A percentile compares a stretch with the other conserved stretches of the same genome.
Conservation (phyloP, 768 basidiomycete genomes). For the Suillus ampliporus region DNA sequence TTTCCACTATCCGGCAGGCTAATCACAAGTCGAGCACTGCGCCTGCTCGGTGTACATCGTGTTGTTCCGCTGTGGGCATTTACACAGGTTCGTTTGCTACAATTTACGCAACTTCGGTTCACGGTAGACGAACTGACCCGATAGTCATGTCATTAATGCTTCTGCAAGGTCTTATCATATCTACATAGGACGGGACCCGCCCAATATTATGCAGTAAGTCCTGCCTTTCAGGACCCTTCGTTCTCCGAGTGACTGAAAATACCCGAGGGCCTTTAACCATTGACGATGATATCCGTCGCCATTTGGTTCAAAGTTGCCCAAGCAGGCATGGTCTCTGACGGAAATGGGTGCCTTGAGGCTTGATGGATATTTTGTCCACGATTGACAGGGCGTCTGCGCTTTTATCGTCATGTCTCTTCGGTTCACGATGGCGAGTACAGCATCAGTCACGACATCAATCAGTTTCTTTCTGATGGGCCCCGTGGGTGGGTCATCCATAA, state of each 20-base stretch:
- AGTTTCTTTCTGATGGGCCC: background rate
- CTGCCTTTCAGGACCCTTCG: constrained; percentile 31
- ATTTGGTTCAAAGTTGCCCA: constrained; percentile 61
- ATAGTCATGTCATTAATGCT: constrained; percentile 21
- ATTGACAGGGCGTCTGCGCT: constrained; percentile 46
- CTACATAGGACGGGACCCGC: constrained; percentile 50
- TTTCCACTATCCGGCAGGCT: background rate
- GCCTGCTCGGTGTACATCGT: constrained; percentile 33
- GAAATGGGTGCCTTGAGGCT: constrained; percentile 44
- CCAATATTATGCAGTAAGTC: constrained; percentile 48
- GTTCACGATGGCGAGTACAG: constrained; percentile 55
- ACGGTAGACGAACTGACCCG: constrained; percentile 45
- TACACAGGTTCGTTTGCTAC: constrained; percentile 46
- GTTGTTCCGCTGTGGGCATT: constrained; percentile 33
- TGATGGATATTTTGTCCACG: constrained; percentile 45
- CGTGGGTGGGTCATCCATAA: background rate
- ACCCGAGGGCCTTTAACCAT: background rate
- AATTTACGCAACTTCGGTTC: constrained; percentile 42
- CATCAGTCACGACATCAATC: constrained; percentile 45
- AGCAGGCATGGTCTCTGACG: constrained; percentile 48
- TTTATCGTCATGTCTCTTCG: constrained; percentile 51
- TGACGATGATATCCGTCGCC: constrained; percentile 32
- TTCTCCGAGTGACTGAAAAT: background rate
- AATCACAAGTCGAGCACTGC: background rate
- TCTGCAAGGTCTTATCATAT: constrained; percentile 48